Conservation (phyloP, 1,284 basidiomycete species). For the Pseudozyma pruni region DNA sequence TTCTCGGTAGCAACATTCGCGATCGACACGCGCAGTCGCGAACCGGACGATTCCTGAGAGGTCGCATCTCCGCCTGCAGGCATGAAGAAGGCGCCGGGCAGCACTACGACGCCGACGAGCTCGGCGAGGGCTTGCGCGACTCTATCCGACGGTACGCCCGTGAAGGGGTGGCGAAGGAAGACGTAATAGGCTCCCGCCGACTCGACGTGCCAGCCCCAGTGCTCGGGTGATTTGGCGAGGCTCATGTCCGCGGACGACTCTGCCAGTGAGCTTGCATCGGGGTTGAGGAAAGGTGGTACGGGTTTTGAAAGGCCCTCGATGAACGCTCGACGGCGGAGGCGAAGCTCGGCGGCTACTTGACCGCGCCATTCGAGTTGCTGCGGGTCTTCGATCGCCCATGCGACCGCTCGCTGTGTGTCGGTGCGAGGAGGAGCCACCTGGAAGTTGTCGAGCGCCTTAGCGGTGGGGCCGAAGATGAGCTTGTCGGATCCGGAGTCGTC, state of each 20-base stretch:
- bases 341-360: constrained; percentile 72
- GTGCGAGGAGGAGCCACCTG: constrained; percentile 66
- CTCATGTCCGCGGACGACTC: neutral
- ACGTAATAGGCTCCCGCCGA: constrained; percentile 67
- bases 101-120: constrained; percentile 52
- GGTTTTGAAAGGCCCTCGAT: constrained; percentile 65
- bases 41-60: constrained; percentile 6
- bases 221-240: constrained; percentile 27
- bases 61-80: constrained; percentile 4
- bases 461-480: constrained; percentile 67
- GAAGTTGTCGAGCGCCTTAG: constrained; percentile 80
- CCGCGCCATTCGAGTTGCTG: constrained; percentile 70
- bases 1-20: constrained; percentile 44
- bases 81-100: constrained; percentile 55
- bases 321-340: constrained; percentile 76
- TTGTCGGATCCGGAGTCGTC: constrained; percentile 61
- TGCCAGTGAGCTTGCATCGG: constrained; percentile 20
- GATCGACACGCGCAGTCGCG: constrained; percentile 39
- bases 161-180: constrained; percentile 59
- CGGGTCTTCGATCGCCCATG: constrained; percentile 54
- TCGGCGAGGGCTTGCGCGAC: constrained; percentile 52
- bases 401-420: constrained; percentile 50
- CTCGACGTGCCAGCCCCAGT: constrained; percentile 65
- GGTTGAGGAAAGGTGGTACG: constrained; percentile 21
- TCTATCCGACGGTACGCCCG: constrained; percentile 20